Conservation (phyloP, 306 rosid genomes). For the Begonia masoniana region DNA sequence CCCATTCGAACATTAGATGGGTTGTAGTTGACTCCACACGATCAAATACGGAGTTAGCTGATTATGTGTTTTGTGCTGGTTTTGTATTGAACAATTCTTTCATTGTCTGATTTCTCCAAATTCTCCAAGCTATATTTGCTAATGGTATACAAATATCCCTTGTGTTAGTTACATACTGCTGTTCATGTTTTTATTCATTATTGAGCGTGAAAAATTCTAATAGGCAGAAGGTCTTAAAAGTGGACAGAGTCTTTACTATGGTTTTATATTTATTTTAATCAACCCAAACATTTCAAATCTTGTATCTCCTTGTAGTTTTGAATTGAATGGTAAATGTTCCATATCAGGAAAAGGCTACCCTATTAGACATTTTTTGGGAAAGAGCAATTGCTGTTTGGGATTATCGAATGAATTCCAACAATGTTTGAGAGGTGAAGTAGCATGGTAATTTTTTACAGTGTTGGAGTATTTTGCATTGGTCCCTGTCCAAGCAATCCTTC, state of each 20-base stretch:
- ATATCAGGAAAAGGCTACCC: conserved; percentile 69
- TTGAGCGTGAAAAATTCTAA: too few relatives aligned
- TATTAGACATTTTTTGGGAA: conserved; percentile 65
- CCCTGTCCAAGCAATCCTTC: too few relatives aligned
- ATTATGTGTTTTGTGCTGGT: conserved; percentile 4
- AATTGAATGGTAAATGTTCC: conserved; percentile 6
- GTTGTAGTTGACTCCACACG: conserved; percentile 73
- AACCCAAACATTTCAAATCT: not conserved
- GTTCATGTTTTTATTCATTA: too few relatives aligned
- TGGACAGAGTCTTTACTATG: too few relatives aligned
- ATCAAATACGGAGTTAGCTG: conserved; percentile 51
- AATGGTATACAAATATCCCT: too few relatives aligned
- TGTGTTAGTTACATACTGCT: too few relatives aligned
- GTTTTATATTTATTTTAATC: not conserved
- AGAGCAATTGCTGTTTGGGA: conserved; percentile 81
- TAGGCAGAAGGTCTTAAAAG: too few relatives aligned
- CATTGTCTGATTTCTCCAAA: too few relatives aligned
- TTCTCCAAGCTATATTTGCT: too few relatives aligned
- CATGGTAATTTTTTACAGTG: conserved; percentile 50
- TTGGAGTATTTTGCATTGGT: too few relatives aligned
- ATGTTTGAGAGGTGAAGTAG: conserved; percentile 93
- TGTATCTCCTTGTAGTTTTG: conserved; percentile 7
- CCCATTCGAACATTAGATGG: conserved; percentile 79
- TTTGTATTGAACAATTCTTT: not conserved
- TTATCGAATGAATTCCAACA: conserved; percentile 89